These are phyloP conservation scores for Cystofilobasidium bisporidii DNA, from an alignment of 768 basidiomycete species.

Conservation along the genomic window DNA sequence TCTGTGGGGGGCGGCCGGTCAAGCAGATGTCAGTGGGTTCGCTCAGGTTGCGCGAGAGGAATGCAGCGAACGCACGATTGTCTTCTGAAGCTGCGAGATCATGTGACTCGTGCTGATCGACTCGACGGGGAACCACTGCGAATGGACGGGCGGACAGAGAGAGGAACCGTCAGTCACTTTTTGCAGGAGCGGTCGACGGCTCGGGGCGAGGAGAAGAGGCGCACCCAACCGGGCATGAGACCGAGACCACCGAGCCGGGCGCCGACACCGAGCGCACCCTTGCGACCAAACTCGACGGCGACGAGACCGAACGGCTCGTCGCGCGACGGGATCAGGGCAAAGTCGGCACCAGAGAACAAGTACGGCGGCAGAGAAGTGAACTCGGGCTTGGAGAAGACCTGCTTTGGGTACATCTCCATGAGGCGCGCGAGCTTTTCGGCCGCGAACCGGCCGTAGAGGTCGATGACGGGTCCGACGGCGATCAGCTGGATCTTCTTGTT, in stretches of 20 bases:
- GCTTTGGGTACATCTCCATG: conserved; percentile 90
- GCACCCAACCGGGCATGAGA: conserved; percentile 94
- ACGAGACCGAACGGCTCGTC: conserved; percentile 95
- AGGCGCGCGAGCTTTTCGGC: conserved; percentile 85
- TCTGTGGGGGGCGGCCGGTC: conserved; percentile 35
- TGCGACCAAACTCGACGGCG: conserved; percentile 91
- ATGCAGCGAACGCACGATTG: conserved; percentile 45
- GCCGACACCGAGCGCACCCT: conserved; percentile 92
- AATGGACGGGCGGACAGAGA: background rate
- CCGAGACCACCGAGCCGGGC: conserved; percentile 87
- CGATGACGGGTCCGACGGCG: conserved; percentile 86
- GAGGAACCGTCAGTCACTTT: too few species aligned
- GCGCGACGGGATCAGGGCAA: conserved; percentile 87
- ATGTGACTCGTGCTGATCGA: conserved; percentile 69
- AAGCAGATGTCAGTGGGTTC: background rate
- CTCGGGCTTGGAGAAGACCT: conserved; percentile 88
- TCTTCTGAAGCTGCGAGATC: conserved; percentile 87
- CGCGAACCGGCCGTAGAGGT: conserved; percentile 87
- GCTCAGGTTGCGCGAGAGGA: background rate
- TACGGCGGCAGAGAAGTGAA: conserved; percentile 89
- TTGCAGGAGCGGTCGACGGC: too few species aligned
- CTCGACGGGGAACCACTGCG: conserved; percentile 92
- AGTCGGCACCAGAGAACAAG: conserved; percentile 88
- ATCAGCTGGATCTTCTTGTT: conserved; percentile 75
- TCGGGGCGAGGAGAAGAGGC: conserved; percentile 33